Percentiles rank a stretch among this genome's conserved stretches.
Evolutionary conservation across 2,329 filamentous ascomycete species (phyloP).

Genomic region (Mycosphaerella sp.): DNA sequence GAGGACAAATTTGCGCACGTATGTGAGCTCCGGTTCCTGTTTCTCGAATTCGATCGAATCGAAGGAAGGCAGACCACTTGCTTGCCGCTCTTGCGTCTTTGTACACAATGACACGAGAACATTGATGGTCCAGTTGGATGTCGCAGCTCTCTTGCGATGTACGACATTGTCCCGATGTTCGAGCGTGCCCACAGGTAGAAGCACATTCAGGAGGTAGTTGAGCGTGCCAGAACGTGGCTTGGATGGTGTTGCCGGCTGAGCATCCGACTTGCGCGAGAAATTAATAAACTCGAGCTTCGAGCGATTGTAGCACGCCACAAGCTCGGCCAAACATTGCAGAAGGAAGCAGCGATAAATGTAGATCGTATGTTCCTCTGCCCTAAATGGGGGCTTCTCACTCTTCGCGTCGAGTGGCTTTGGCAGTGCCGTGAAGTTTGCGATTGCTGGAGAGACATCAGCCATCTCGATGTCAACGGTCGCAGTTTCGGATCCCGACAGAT

Average conservation of each 20-base stretch:
- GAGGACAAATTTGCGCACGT: conserved; percentile 89
- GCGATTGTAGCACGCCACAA: conserved; percentile 84
- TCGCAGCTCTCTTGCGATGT: conserved; percentile 78
- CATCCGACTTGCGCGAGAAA: conserved; percentile 85
- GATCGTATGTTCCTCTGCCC: conserved; percentile 86
- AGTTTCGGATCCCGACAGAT: conserved; percentile 26
- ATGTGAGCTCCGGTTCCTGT: conserved; percentile 76
- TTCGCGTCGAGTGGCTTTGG: conserved; percentile 30
- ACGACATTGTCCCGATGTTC: conserved; percentile 66
- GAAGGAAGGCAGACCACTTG: conserved; percentile 11
- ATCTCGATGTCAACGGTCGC: conserved; percentile 47
- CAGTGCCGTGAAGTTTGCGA: conserved; percentile 8
- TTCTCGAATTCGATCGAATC: conserved; percentile 48
- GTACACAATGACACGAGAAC: conserved; percentile 80
- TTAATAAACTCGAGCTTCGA: conserved; percentile 99
- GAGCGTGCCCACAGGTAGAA: conserved; percentile 60
- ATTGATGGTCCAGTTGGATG: conserved; percentile 77
- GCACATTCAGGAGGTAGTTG: conserved; percentile 83
- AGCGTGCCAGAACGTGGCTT: conserved; percentile 89
- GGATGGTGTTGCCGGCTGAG: conserved; percentile 77
- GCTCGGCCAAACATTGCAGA: conserved; percentile 82
- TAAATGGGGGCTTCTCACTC: conserved; percentile 68
- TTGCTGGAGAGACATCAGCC: conserved; percentile 33
- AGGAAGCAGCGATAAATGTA: conserved; percentile 96
- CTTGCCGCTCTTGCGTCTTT: conserved; percentile 74